Evolutionary conservation across 2,329 filamentous ascomycete species (phyloP), one percentile per base, ranked within the genome.

Genomic region (Arthrobotrys megalospora): DNA sequence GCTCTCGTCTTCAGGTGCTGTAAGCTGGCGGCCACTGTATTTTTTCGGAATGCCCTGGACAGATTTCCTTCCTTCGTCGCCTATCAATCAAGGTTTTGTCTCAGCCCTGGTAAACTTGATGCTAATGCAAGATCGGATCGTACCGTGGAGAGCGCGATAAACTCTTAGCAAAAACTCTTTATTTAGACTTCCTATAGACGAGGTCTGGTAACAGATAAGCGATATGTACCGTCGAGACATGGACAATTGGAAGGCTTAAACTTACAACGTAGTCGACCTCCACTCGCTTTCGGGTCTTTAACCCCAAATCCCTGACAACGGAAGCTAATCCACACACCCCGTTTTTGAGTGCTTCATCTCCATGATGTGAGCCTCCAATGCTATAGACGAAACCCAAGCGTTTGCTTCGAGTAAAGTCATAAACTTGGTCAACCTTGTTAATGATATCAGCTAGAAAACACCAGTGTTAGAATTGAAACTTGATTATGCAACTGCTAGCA

Each of bases 321-420:
- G 86, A 87, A 0, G 90, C 90, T 21, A 98, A 87, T 1, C 93
- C 92, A 76, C 94, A 91, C 16, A 95, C 95, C 0, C 90, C 92
- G 1, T 86, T 84, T 70, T 84, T 83, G 81, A 85, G 85, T 11
- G 84, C 81, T 2, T 83, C 79, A 12, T 86, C 84, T n/a, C 85
- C 87, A 6, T 81, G 82, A 81, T 91, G 89, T 0, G 87, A 86
- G 24, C 89, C 89, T 53, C 88, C 88, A 78, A 96, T 92, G 6
- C 92, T 91, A 83, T 97, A 93, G 6, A 98, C 89, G 83, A 99
- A 97, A 1, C 89, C 92, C 80, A 96, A 88, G 36, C 89, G 85
- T 10, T 85, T 84, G 0, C 95, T 97, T 76, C 88, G 87, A 1
- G 89, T 88, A 82, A 97, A 98, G 84, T 98, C 93, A 83, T 96